Evolutionary conservation across 2,329 filamentous ascomycete species (phyloP).

Genomic region (Albophoma yamanashiensis): DNA sequence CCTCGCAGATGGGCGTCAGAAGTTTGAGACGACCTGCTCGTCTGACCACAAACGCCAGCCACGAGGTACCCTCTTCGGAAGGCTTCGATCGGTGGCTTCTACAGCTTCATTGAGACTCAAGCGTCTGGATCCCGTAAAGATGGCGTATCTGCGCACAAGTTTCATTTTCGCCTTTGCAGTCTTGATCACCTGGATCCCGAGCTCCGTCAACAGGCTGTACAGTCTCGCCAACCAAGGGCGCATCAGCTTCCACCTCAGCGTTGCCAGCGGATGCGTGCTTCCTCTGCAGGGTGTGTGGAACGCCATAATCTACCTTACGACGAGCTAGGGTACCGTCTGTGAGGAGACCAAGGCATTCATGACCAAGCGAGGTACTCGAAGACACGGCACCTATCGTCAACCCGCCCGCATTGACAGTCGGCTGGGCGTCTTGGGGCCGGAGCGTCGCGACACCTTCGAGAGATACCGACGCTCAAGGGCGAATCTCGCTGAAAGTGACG

Average conservation of each 20-base stretch:
- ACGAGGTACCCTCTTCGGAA: slow-evolving; percentile 7
- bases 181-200: slow-evolving; percentile 51
- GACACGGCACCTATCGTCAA: slow-evolving; percentile 2
- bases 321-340: slow-evolving; percentile 36
- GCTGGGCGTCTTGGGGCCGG: slow-evolving; percentile 9
- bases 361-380: slow-evolving; percentile 5
- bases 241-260: slow-evolving; percentile 53
- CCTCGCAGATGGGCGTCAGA: slow-evolving; percentile 6
- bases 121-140: slow-evolving; percentile 41
- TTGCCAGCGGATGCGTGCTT: slow-evolving; percentile 59
- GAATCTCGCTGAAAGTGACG: background rate
- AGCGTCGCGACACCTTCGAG: slow-evolving; percentile 12
- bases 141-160: slow-evolving; percentile 48
- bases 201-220: slow-evolving; percentile 64
- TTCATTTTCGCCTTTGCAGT: slow-evolving; percentile 51
- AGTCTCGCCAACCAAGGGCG: slow-evolving; percentile 40
- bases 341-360: slow-evolving; percentile 13
- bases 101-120: slow-evolving; percentile 20
- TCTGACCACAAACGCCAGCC: slow-evolving; percentile 10
- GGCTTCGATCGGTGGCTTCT: slow-evolving; percentile 13
- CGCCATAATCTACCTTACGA: slow-evolving; percentile 62
- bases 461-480: slow-evolving; percentile 4
- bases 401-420: slow-evolving; percentile 16
- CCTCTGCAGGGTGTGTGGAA: slow-evolving; percentile 78
- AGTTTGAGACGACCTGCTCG: slow-evolving; percentile 18